Base-by-base conservation (phyloP, 768 basidiomycete genomes). In the Rhizopogon rudus region DNA sequence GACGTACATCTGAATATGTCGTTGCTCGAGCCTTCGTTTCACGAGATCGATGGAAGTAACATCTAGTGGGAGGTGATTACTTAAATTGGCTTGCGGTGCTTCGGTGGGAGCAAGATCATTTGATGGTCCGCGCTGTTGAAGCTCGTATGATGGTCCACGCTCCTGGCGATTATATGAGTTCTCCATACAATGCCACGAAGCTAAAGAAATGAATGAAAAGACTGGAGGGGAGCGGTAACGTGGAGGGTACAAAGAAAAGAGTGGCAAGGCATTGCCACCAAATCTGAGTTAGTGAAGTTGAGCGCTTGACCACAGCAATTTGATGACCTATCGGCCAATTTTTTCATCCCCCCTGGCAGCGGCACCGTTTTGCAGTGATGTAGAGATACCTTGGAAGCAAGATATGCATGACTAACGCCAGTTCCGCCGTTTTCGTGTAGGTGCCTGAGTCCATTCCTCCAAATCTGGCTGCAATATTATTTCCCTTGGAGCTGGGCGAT, bases 1-100 rank as follows among this genome's bases (percentile, higher is more conserved):
- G 9, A 70, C 80, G 50, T 62, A 83, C 87, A 90, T 90, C 66
- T 88, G 87, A 17, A 87, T 82, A 79, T 88, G 87, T 28, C 87
- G 81, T 70, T 88, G 86, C 71, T 87, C 82, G 44, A 89, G 77
- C 41, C 79, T 78, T 31, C 87, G 79, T 64, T 88, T 86, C 5
- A 91, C 85, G 28, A 75, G 77, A 63, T 89, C 88, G 40, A 82
- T 70, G 65, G 86, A 84, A 54, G 79, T 73, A n/a, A 71, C 76
- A 59, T 84, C 79, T 17, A 48, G 46, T 35, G 46, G 31, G 20
- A 33, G 46, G 33, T 35, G 12, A 0, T 20, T 17, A 20, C 4
- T 48, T 7, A 31, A 14, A 17, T 14, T 2, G 31, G 33, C 31
- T 35, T 48, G 46, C 14, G 14, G 13, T 33, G 14, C 12, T 20